Evolutionary conservation across 257 asterid genomes (phyloP).

Genomic region (Vinca minor): DNA sequence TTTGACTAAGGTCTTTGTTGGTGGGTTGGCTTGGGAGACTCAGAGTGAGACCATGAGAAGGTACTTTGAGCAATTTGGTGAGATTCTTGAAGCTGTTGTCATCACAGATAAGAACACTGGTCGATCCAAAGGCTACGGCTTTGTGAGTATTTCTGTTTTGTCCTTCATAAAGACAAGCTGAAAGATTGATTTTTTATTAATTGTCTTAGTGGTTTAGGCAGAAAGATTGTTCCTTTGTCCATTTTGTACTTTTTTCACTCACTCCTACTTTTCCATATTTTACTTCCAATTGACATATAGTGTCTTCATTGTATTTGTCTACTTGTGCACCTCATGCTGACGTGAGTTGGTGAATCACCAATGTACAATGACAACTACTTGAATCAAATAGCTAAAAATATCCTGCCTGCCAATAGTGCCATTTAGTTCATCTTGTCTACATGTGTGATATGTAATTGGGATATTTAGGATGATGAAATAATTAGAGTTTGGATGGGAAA

Average conservation of each 20-base stretch:
- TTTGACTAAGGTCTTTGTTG: conserved; percentile 88
- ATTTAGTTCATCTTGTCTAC: not conserved
- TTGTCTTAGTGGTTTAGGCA: not conserved
- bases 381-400: not conserved
- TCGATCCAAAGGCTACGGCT: conserved; percentile 99
- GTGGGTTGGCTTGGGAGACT: conserved; percentile 99
- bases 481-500: too few species aligned
- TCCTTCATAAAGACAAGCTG: conserved; percentile 13
- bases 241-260: not conserved
- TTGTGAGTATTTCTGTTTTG: conserved; percentile 56
- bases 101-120: conserved; percentile 96
- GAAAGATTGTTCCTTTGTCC: not conserved
- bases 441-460: not conserved
- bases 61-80: conserved; percentile 89
- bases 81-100: conserved; percentile 97
- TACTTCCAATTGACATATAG: too few species aligned
- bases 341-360: not conserved
- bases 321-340: not conserved
- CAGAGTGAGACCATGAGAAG: conserved; percentile 87
- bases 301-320: not conserved
- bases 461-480: not conserved
- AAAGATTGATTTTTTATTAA: not conserved
- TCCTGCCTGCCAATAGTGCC: not conserved
- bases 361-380: not conserved
- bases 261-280: too few species aligned